Percentiles rank a stretch among this genome's conserved stretches.
Evolutionary conservation across 1,139 yeast species (phyloP).

Genomic region (Trichomonascaceae sp.): DNA sequence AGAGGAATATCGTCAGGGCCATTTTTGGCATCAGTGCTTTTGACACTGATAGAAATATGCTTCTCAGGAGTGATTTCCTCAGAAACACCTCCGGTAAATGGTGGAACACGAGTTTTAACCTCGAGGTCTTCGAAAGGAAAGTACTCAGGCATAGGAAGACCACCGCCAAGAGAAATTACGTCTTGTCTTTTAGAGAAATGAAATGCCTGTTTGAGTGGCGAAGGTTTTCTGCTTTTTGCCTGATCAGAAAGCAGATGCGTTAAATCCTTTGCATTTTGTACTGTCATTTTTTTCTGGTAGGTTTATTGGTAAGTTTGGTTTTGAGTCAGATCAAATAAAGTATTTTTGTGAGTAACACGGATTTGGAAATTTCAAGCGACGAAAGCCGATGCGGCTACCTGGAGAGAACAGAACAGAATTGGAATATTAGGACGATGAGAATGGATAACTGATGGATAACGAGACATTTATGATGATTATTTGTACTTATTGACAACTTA

Average conservation of each 20-base stretch:
- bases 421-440: too few relatives aligned
- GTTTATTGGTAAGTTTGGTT: neutral
- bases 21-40: slow-evolving; percentile 31
- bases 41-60: slow-evolving; percentile 39
- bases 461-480: too few relatives aligned
- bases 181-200: slow-evolving; percentile 67
- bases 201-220: slow-evolving; percentile 81
- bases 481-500: too few relatives aligned
- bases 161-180: slow-evolving; percentile 89
- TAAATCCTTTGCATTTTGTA: slow-evolving; percentile 55
- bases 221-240: slow-evolving; percentile 67
- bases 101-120: slow-evolving; percentile 69
- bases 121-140: slow-evolving; percentile 81
- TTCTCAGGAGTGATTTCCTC: slow-evolving; percentile 47
- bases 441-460: too few relatives aligned
- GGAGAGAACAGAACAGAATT: too few relatives aligned
- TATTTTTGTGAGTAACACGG: neutral
- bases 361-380: neutral
- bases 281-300: slow-evolving; percentile 2
- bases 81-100: slow-evolving; percentile 70
- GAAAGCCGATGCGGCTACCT: neutral
- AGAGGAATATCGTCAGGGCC: slow-evolving; percentile 58
- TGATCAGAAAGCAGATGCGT: slow-evolving; percentile 71
- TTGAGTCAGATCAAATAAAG: neutral
- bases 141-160: slow-evolving; percentile 81